Evolutionary conservation across 192 early-diverging fungal species (phyloP), one percentile per base, ranked within the genome.

Genomic region (Chytriomyces sp.): DNA sequence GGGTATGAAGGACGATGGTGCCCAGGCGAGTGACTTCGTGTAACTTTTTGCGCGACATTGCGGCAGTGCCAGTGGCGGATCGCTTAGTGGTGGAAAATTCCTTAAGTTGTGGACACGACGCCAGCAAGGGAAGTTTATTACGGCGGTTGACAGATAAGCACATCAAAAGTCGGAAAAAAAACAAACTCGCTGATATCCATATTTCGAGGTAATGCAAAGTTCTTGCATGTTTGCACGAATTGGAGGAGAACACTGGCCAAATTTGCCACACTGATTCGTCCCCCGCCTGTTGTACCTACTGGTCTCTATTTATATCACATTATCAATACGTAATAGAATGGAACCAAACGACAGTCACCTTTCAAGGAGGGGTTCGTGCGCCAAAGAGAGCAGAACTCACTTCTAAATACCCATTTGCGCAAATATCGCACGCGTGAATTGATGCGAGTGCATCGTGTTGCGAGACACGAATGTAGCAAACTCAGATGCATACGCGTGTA

Each of bases 11-110:
- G 32, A 69, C 49, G 7, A 57, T 37, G 38, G 28, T 22, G 3
- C 54, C n/a, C n/a, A 69, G 69, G n/a, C 54, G 59, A 36, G 44
- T 52, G n/a, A 67, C 64, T 44, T 69, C 74, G 58, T 75, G 44
- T 0, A 75, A 34, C 33, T 75, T 75, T 52, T 75, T 75, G 19
- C 59, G 36, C 2, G 36, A 59, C 74, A 75, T 75, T 8, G 41
- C 61, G 1, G 61, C 62, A 17, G 34, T 32, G 10, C 22, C 49
- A 22, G 70, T 72, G 14, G 44, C 44, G 14, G 44, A 14, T 49
- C 22, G 17, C 2, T 49, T 22, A 49, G 22, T 49, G n/a, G n/a
- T n/a, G 14, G 17, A 10, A 10, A 38, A 31, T 19, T 38, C 60
- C 30, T 7, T 10, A 31, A 62, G 60, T 10, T 19, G 33, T 5